Base-by-base conservation (phyloP, 1,284 basidiomycete genomes). In the Boletus subluridellus region DNA sequence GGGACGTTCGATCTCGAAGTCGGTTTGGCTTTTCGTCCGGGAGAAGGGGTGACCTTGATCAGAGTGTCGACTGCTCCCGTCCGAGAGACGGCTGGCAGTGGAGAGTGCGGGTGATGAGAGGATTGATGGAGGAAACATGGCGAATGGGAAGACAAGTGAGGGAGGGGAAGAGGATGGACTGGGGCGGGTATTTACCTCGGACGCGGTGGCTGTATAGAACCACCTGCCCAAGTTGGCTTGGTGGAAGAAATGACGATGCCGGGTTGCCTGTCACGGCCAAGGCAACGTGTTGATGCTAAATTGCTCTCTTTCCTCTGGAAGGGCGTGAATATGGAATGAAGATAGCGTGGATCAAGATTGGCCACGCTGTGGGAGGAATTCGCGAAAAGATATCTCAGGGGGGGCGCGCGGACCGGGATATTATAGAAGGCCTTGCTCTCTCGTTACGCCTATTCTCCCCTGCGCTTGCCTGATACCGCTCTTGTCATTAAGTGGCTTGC, bases 1-100 rank as follows among this genome's bases (percentile, higher is more conserved):
- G 32, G 76, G 74, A 57, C 82, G 82, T 70, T 89, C 86, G 64
- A 89, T 79, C 73, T 89, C 84, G 65, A 84, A 84, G 50, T 80
- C 80, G 6, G 74, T 64, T 32, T 73, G 66, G 46, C 75, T 78
- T 14, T 77, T 72, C 1, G 73, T 73, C 26, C 74, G 69, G 37
- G 61, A 53, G 63, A 65, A 76, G 54, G 68, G 66, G 44, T 74
- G 64, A 35, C 67, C 55, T 28, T 62, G 56, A 60, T 74, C 73
- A 55, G 70, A 71, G 55, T 73, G 70, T 57, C 73, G 60, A 55
- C 66, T 74, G 55, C 68, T 71, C 1, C 73, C 73, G 28, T 71
- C 70, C 24, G 70, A 71, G 55, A 71, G 70, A 60, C 70, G 70
- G 52, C 70, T 74, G 28, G 72, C 66, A 37, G 69, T 14, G n/a